phyloP scores from a whole-genome alignment of 306 rosid genomes.

The Potentilla sterilis region DNA sequence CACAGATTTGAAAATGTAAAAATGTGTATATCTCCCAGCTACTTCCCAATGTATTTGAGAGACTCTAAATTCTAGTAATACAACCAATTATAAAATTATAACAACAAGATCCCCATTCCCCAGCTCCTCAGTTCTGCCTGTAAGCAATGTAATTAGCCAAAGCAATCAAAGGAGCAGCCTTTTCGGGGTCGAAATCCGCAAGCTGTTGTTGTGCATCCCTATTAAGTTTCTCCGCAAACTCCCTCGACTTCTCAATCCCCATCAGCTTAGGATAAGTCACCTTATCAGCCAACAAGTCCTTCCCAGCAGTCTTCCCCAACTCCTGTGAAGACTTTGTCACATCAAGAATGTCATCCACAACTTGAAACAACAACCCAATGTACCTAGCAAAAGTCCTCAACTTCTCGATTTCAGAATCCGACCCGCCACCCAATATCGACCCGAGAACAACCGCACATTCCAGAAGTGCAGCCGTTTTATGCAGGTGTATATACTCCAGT shows the following conservation, averaged over 20 bases:
- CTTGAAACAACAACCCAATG: conserved; percentile 72
- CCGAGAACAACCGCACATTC: conserved; percentile 68
- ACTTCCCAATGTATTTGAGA: background rate
- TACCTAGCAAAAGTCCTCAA: conserved; percentile 56
- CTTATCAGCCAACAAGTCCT: conserved; percentile 72
- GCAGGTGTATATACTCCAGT: conserved; percentile 62
- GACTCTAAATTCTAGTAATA: background rate
- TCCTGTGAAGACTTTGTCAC: conserved; percentile 69
- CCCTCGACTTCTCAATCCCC: conserved; percentile 63
- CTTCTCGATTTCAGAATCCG: conserved; percentile 45
- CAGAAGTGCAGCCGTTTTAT: conserved; percentile 66
- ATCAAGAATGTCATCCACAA: conserved; percentile 83
- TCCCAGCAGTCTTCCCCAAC: conserved; percentile 83
- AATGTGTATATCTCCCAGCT: background rate
- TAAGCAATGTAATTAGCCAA: conserved; percentile 63
- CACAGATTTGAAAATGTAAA: background rate
- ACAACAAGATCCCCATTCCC: background rate
- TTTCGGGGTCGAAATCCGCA: conserved; percentile 40
- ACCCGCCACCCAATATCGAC: conserved; percentile 64
- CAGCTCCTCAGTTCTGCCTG: conserved; percentile 44
- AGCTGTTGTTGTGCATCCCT: conserved; percentile 55
- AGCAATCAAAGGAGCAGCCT: conserved; percentile 63
- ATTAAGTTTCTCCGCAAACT: conserved; percentile 51
- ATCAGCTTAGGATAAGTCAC: conserved; percentile 68
- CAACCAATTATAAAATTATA: background rate